Evolutionary conservation across 345 rosid genomes (phyloP).

Genomic region (Citrus reticulata): DNA sequence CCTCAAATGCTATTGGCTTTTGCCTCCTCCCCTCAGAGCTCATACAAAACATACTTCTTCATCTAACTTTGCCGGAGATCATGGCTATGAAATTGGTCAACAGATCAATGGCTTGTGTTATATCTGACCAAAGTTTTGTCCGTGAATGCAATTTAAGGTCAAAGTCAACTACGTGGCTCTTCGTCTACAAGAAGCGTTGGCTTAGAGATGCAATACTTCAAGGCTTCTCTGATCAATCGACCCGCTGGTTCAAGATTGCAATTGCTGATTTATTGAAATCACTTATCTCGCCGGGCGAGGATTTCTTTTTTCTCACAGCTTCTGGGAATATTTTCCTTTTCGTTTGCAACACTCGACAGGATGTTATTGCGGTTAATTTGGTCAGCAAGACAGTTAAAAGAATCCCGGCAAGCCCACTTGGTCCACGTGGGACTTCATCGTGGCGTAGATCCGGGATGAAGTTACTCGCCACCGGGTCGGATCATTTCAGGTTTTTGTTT

Average conservation of each 20-base stretch:
- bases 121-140: slow-evolving; percentile 55
- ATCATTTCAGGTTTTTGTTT: slow-evolving; percentile 58
- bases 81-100: slow-evolving; percentile 49
- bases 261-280: slow-evolving; percentile 39
- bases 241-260: slow-evolving; percentile 59
- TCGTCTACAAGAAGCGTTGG: slow-evolving; percentile 77
- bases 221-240: slow-evolving; percentile 48
- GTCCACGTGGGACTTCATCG: slow-evolving; percentile 76
- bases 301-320: slow-evolving; percentile 54
- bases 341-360: slow-evolving; percentile 52
- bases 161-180: slow-evolving; percentile 57
- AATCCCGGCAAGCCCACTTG: slow-evolving; percentile 67
- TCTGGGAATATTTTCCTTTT: slow-evolving; percentile 56
- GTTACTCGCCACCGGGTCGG: slow-evolving; percentile 32
- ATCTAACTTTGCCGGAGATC: slow-evolving; percentile 61
- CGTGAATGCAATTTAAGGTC: slow-evolving; percentile 48
- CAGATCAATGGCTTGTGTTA: slow-evolving; percentile 32
- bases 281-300: slow-evolving; percentile 38
- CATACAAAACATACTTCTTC: slow-evolving; percentile 59
- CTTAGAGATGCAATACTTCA: slow-evolving; percentile 44
- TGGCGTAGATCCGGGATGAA: slow-evolving; percentile 85
- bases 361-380: slow-evolving; percentile 54
- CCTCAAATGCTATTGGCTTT: slow-evolving; percentile 41
- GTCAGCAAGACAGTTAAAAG: slow-evolving; percentile 33
- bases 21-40: slow-evolving; percentile 81